Base-by-base conservation (phyloP, 2,329 filamentous ascomycete genomes). In the Zalaria obscura region DNA sequence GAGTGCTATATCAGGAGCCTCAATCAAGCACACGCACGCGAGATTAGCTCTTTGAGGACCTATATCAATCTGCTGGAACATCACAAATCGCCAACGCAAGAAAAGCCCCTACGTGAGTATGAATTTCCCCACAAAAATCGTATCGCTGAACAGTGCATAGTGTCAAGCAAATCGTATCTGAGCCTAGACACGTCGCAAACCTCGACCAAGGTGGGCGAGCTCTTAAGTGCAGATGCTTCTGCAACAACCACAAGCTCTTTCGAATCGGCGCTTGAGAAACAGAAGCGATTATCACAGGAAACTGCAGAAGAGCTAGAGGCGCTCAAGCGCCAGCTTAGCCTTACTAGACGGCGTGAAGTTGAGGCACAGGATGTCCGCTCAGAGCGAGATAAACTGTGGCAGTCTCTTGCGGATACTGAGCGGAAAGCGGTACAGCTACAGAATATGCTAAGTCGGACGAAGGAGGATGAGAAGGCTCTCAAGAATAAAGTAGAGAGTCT, bases 51-150 rank as follows among this genome's bases (percentile, higher is more conserved):
- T 5, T 45, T 64, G 29, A 56, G 51, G 25, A 52, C 59, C 25
- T 62, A 66, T 46, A 53, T 61, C 33, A 50, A 50, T 38, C 51
- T 60, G 10, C 53, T 66, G 31, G 63, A 67, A 48, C 52, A 57
- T 27, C 56, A 57, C 40, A 45, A 35, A 9, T 18, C 42, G 34
- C 9, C 44, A 45, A 25, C 39, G 25, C 31, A 18, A 18, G 18
- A 18, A 18, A 18, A 18, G 18, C 18, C 18, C 18, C 18, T 18
- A 18, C 18, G 18, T 18, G 18, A 18, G 18, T 18, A 18, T 18
- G 18, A 18, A 18, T 18, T 18, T 18, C 18, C 18, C 18, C 18
- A 18, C 18, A 18, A 18, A 18, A 18, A 18, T 18, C 18, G 18
- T 18, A 18, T 18, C 18, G 18, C 18, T 18, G 18, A 18, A 18